Evolutionary conservation across 2,329 filamentous ascomycete genomes (phyloP).

Genomic region (Ramularia endophylla): DNA sequence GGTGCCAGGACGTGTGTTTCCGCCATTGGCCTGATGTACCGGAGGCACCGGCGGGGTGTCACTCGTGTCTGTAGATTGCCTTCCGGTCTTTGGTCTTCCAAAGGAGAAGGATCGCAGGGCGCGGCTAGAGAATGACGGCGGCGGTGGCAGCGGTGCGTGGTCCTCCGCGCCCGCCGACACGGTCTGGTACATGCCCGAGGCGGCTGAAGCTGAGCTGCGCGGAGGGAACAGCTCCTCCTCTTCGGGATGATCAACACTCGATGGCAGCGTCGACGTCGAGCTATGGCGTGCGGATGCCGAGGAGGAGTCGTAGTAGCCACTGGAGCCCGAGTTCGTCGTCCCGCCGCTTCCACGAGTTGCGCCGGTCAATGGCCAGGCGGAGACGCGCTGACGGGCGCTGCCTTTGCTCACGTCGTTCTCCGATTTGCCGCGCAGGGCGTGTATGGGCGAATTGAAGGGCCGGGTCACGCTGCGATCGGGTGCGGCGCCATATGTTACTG

Average conservation of each 20-base stretch:
- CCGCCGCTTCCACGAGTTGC: conserved; percentile 42
- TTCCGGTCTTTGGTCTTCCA: conserved; percentile 32
- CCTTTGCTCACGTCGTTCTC: conserved; percentile 26
- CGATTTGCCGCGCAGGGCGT: conserved; percentile 29
- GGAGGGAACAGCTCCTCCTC: conserved; percentile 32
- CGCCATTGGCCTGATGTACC: conserved; percentile 6
- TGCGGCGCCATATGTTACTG: conserved; percentile 25
- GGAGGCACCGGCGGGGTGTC: conserved; percentile 17
- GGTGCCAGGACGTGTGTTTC: conserved; percentile 1
- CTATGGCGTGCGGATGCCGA: conserved; percentile 46
- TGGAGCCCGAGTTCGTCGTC: conserved; percentile 43
- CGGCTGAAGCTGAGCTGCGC: conserved; percentile 29
- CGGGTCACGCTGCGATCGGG: conserved; percentile 30
- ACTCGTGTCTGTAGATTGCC: conserved; percentile 12
- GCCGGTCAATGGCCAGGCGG: conserved; percentile 27
- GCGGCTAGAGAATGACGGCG: conserved; percentile 33
- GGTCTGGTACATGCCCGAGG: conserved; percentile 37
- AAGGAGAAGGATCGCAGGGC: conserved; percentile 51
- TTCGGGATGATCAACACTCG: conserved; percentile 43
- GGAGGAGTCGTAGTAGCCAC: conserved; percentile 37
- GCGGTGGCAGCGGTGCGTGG: conserved; percentile 25
- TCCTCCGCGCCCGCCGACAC: conserved; percentile 34
- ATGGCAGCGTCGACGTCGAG: conserved; percentile 51
- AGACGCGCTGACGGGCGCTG: not conserved
- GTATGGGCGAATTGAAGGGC: conserved; percentile 31